Base-by-base conservation (phyloP, 2,329 filamentous ascomycete genomes). In the Neopestalotiopsis rosae region DNA sequence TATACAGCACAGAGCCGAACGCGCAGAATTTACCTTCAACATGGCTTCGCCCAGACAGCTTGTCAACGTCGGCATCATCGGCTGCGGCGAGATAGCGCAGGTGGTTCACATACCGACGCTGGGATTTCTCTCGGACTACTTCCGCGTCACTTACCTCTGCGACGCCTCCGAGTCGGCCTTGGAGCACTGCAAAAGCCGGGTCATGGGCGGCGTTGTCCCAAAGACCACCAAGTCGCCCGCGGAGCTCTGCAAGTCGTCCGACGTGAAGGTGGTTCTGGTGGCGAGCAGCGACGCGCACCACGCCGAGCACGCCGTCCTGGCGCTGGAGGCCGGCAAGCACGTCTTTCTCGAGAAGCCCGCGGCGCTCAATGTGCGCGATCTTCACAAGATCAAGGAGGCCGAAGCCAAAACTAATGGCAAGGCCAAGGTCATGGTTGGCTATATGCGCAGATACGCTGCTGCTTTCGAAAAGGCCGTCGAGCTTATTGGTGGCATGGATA, bases 311-410 rank as follows among this genome's bases (percentile, higher is more conserved):
- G 20, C 45, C 45, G 20, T 52, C 45, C 45, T 52, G 45, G 45
- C 45, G 6, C 6, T 52, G 17, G 14, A 52, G 45, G 14, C n/a
- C 20, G 14, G n/a, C 20, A 59, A 59, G 24, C 30, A 30, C 28
- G 57, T 59, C 57, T 30, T 59, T 14, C 24, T 59, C 30, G 57
- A 59, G 57, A 59, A 59, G 57, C 57, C 57, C 17, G 24, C 30
- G 7, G 30, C 57, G 9, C 57, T 59, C 7, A 30, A 30, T 7
- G 24, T 59, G 57, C 57, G 24, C 30, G 45, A 52, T 14, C 57
- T 30, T 7, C 28, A 59, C 24, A 30, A 24, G 28, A 59, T 59
- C 3, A 17, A 12, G 24, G 28, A 59, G 13, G 57, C 57, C 9
- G 57, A 59, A 24, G 17, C 4, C 4, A 9, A 12, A 3, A 14